Conservation (phyloP, 2,329 filamentous ascomycete species). For the Ascochyta rabiei region DNA sequence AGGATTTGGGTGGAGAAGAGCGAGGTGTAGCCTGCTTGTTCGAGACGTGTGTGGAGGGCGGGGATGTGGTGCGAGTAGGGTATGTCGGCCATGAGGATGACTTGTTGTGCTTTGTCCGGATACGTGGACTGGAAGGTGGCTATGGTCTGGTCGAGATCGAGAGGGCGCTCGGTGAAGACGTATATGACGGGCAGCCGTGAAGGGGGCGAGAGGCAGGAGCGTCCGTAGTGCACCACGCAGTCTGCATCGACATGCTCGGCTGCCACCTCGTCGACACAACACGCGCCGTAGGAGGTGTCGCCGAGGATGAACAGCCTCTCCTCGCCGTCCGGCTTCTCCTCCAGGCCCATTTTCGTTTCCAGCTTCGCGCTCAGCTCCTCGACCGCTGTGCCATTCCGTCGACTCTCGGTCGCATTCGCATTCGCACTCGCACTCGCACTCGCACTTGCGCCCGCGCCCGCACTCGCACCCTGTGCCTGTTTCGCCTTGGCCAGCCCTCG, state of each 20-base stretch:
- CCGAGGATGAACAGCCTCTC: slow-evolving; percentile 79
- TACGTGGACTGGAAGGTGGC: slow-evolving; percentile 73
- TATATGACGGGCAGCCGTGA: slow-evolving; percentile 86
- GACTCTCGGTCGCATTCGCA: not conserved
- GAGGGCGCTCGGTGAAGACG: slow-evolving; percentile 77
- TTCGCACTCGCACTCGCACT: slow-evolving; percentile 7
- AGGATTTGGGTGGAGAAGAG: slow-evolving; percentile 74
- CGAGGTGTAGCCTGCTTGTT: slow-evolving; percentile 69
- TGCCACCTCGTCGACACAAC: slow-evolving; percentile 95
- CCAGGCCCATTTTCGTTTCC: slow-evolving; percentile 19
- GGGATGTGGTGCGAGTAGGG: slow-evolving; percentile 80
- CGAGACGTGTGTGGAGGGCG: slow-evolving; percentile 61
- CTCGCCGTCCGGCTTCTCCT: slow-evolving; percentile 32
- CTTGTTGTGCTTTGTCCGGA: slow-evolving; percentile 64
- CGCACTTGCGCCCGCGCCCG: not conserved
- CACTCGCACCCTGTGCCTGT: slow-evolving; percentile 18
- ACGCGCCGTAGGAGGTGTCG: slow-evolving; percentile 95
- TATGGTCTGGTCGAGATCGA: slow-evolving; percentile 67
- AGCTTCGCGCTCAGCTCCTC: slow-evolving; percentile 26
- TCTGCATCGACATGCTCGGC: slow-evolving; percentile 92
- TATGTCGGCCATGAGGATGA: slow-evolving; percentile 87
- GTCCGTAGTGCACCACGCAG: slow-evolving; percentile 91
- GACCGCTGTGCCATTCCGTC: slow-evolving; percentile 1
- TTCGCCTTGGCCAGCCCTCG: slow-evolving; percentile 53
- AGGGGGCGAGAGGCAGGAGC: slow-evolving; percentile 89